These are phyloP conservation scores for Exophiala oligosperma DNA, from an alignment of 2,329 filamentous ascomycete genomes.

Conservation along the genomic window DNA sequence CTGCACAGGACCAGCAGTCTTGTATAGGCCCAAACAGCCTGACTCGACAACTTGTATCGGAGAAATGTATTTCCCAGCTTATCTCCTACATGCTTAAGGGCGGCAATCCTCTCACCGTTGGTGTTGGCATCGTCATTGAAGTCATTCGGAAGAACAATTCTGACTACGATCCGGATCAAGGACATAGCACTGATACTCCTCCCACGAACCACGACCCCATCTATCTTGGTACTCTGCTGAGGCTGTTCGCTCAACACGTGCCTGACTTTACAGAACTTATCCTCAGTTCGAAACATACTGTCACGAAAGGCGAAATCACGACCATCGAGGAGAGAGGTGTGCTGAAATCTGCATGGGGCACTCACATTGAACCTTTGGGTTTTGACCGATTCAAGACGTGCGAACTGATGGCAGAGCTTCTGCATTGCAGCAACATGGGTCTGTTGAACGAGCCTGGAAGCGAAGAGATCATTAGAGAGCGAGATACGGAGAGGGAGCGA, in stretches of 20 bases:
- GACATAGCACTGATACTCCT: slow-evolving; percentile 73
- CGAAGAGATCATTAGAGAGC: slow-evolving; percentile 76
- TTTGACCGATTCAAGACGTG: slow-evolving; percentile 99
- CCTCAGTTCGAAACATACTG: slow-evolving; percentile 65
- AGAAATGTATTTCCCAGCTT: slow-evolving; percentile 77
- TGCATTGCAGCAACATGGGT: slow-evolving; percentile 99
- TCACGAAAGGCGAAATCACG: slow-evolving; percentile 57
- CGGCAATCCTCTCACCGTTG: slow-evolving; percentile 91
- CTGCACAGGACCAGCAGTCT: slow-evolving; percentile 96
- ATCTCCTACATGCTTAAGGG: slow-evolving; percentile 89
- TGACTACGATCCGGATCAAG: slow-evolving; percentile 92
- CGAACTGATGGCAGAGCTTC: slow-evolving; percentile 93
- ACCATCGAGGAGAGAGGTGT: slow-evolving; percentile 69
- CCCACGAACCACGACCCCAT: slow-evolving; percentile 90
- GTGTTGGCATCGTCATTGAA: slow-evolving; percentile 96
- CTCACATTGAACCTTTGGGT: slow-evolving; percentile 87
- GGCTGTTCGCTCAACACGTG: slow-evolving; percentile 85
- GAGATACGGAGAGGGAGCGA: slow-evolving; percentile 79
- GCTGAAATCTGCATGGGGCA: slow-evolving; percentile 83
- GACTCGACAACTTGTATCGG: slow-evolving; percentile 89
- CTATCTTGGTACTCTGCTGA: slow-evolving; percentile 85
- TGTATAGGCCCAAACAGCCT: slow-evolving; percentile 97
- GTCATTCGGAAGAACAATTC: slow-evolving; percentile 99
- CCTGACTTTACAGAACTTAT: slow-evolving; percentile 93
- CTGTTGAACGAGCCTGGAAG: slow-evolving; percentile 88